phyloP scores from a whole-genome alignment of 148 eudicot genomes.

The Silene conica region DNA sequence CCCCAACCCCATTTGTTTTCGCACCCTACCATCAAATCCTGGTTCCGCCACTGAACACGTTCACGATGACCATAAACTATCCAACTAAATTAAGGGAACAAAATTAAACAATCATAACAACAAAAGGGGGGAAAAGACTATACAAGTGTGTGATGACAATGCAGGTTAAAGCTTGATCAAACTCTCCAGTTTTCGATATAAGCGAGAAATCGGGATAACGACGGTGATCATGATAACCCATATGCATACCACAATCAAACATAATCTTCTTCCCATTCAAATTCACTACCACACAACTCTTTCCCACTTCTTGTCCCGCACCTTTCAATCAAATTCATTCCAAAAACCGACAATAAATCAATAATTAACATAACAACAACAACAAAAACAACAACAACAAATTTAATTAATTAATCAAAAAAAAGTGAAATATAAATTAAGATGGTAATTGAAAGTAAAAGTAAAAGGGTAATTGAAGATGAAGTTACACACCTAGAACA shows the following conservation, averaged over 20 bases:
- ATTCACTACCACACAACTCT: constrained; percentile 80
- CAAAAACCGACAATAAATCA: constrained; percentile 7
- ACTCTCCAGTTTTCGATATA: constrained; percentile 54
- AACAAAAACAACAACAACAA: not conserved
- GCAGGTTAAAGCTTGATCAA: constrained; percentile 50
- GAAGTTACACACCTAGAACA: constrained; percentile 38
- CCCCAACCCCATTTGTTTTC: too few species aligned
- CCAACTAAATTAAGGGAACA: not conserved
- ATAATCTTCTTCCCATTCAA: constrained; percentile 82
- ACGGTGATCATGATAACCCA: constrained; percentile 63
- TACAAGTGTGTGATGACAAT: constrained; percentile 84
- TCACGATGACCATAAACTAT: too few species aligned
- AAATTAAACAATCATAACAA: not conserved
- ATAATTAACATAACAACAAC: constrained; percentile 31
- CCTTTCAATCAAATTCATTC: constrained; percentile 33
- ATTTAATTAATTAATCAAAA: not conserved
- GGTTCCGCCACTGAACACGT: too few species aligned
- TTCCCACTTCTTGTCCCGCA: constrained; percentile 98
- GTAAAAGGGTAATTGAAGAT: not conserved
- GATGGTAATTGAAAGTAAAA: not conserved
- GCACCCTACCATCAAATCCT: too few species aligned
- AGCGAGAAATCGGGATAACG: constrained; percentile 88
- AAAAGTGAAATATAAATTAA: not conserved
- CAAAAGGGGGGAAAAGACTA: not conserved
- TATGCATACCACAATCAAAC: constrained; percentile 99